Evolutionary conservation across 257 asterid species (phyloP).

Genomic region (Nyctanthes arbortristis): DNA sequence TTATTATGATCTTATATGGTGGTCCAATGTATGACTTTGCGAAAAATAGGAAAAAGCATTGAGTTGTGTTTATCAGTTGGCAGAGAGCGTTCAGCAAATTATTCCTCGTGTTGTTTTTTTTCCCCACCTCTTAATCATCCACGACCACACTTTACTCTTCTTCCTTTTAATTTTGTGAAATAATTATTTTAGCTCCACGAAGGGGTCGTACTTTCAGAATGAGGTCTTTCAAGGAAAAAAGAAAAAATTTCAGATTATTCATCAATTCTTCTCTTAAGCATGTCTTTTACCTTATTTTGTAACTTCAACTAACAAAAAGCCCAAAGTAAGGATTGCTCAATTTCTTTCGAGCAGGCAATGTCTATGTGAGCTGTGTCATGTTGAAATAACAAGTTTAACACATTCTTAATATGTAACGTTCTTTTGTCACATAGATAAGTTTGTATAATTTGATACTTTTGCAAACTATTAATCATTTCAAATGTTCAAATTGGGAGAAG

Average conservation of each 20-base stretch:
- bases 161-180: background rate
- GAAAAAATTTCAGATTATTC: too few relatives aligned
- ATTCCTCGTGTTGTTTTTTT: slow-evolving; percentile 1
- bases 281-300: background rate
- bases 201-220: too few relatives aligned
- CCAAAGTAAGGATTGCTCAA: too few relatives aligned
- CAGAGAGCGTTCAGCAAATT: background rate
- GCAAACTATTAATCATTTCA: background rate
- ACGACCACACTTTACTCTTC: background rate
- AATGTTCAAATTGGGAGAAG: slow-evolving; percentile 2
- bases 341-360: too few relatives aligned
- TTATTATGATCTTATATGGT: slow-evolving; percentile 32
- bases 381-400: too few relatives aligned
- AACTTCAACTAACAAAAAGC: background rate
- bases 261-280: too few relatives aligned
- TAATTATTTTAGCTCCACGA: too few relatives aligned
- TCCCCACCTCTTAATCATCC: slow-evolving; percentile 6
- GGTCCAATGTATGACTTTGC: slow-evolving; percentile 44
- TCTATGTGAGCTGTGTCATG: too few relatives aligned
- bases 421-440: background rate
- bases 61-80: slow-evolving; percentile 4
- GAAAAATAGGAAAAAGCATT: slow-evolving; percentile 39
- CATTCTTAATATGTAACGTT: background rate
- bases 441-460: background rate
- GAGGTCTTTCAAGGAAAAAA: too few relatives aligned